Evolutionary conservation across 2,329 filamentous ascomycete species (phyloP).

Genomic region (Colletotrichum filicis): DNA sequence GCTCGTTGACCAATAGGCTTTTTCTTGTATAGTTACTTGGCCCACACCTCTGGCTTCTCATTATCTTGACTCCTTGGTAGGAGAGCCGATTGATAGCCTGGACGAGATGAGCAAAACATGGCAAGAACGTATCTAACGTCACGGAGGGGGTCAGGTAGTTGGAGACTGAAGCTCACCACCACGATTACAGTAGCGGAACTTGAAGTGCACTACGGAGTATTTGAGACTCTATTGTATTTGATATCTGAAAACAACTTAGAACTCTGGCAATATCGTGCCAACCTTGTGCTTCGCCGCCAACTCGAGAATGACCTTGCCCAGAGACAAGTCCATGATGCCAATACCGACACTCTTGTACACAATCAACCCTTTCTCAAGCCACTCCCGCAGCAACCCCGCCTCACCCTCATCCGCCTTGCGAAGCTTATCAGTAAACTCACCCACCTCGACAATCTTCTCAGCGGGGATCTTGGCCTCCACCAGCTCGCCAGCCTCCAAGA

Average conservation of each 20-base stretch:
- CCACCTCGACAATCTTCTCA: conserved; percentile 51
- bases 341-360: conserved; percentile 78
- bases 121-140: too few relatives aligned
- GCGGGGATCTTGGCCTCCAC: conserved; percentile 39
- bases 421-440: conserved; percentile 67
- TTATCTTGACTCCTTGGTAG: too few relatives aligned
- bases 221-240: too few relatives aligned
- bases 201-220: too few relatives aligned
- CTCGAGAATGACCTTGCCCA: conserved; percentile 31
- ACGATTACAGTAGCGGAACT: too few relatives aligned
- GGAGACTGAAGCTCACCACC: too few relatives aligned
- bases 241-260: background rate
- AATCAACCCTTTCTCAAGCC: conserved; percentile 72
- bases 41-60: too few relatives aligned
- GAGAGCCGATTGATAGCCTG: too few relatives aligned
- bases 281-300: conserved; percentile 22
- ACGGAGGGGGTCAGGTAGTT: too few relatives aligned
- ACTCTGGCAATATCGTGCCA: conserved; percentile 14
- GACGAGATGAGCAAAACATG: too few relatives aligned
- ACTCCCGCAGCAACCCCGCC: conserved; percentile 61
- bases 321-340: conserved; percentile 71
- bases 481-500: conserved; percentile 45
- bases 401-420: conserved; percentile 51
- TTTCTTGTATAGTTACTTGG: too few relatives aligned
- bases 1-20: too few relatives aligned